Evolutionary conservation across 805 yeast species (phyloP), one percentile per base, ranked within the genome.

Genomic region (Candida ovalis): DNA sequence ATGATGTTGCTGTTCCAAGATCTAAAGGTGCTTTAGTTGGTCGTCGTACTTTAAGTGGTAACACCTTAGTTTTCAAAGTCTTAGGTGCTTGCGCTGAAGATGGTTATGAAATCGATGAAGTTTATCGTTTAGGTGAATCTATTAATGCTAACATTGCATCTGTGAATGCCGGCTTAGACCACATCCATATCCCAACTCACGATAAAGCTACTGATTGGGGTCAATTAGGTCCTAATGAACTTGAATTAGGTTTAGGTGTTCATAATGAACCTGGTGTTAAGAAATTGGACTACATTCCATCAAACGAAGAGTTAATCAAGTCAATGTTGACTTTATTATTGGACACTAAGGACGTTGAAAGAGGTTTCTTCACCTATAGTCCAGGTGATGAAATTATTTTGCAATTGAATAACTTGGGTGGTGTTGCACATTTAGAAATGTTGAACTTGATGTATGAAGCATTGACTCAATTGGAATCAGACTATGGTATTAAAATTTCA

Each of bases 211-310:
- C 47, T 1, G 53, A 57, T 32, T 59, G 59, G 58, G 63, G 63
- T 10, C 55, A 58, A 40, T 51, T 68, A 43, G 61, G 53, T 15
- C 54, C 54, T 10, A 59, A 60, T 44, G 63, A 68, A 49, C 53
- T 66, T 24, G 73, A 69, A 43, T 53, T 68, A 24, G 72, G 73
- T 8, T 53, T 69, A 15, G 72, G 73, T 18, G 69, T 69, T 40
- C 75, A 70, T 49, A 70, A 69, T 50, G 75, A 70, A 51, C 72
- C 72, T 0, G 72, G 72, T 19, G 69, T 66, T 9, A 50, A 57
- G 28, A 67, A 67, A 48, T 41, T 66, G 13, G 57, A 63, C 22
- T 45, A 55, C 13, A 55, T 69, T 42, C 72, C 72, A 8, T 42
- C 60, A 7, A 68, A 65, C 42, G 72, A 68, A 46, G 66, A 58